Evolutionary conservation across 768 basidiomycete species (phyloP).

Genomic region (Russula sp.): DNA sequence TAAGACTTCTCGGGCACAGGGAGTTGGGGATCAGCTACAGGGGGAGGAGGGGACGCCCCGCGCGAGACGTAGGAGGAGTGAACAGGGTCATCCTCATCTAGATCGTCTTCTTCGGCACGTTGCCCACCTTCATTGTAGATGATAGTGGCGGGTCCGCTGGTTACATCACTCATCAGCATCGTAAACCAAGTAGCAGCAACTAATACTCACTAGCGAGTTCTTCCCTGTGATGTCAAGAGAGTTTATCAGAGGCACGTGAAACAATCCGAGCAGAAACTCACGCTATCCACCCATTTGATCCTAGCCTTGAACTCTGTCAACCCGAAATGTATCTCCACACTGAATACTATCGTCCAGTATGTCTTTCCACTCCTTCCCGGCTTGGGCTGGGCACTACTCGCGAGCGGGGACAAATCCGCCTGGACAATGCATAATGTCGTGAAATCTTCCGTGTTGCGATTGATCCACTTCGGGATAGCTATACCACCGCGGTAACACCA

Average conservation of each 20-base stretch:
- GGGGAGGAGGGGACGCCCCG: slow-evolving; percentile 41
- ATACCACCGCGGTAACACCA: slow-evolving; percentile 82
- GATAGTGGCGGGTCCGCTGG: slow-evolving; percentile 71
- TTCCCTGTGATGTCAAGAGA: slow-evolving; percentile 40
- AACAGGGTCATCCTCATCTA: slow-evolving; percentile 40
- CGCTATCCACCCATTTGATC: slow-evolving; percentile 79
- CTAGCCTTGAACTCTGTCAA: slow-evolving; percentile 76
- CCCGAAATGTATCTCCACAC: slow-evolving; percentile 78
- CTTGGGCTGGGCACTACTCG: slow-evolving; percentile 65
- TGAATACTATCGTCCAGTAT: slow-evolving; percentile 82
- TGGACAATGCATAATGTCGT: slow-evolving; percentile 75
- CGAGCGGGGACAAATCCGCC: slow-evolving; percentile 68
- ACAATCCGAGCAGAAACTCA: slow-evolving; percentile 33
- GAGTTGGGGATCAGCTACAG: slow-evolving; percentile 27
- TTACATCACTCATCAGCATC: slow-evolving; percentile 12
- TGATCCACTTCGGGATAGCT: slow-evolving; percentile 67
- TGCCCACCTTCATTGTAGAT: slow-evolving; percentile 78
- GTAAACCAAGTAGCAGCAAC: not conserved
- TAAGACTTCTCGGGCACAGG: slow-evolving; percentile 25
- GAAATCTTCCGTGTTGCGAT: slow-evolving; percentile 58
- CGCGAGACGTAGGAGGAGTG: slow-evolving; percentile 48
- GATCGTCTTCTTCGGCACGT: slow-evolving; percentile 68
- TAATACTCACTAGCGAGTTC: slow-evolving; percentile 58
- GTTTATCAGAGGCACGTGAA: not conserved
- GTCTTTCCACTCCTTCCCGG: slow-evolving; percentile 56